Evolutionary conservation across 345 rosid species (phyloP).

Genomic region (Psidium guajava): DNA sequence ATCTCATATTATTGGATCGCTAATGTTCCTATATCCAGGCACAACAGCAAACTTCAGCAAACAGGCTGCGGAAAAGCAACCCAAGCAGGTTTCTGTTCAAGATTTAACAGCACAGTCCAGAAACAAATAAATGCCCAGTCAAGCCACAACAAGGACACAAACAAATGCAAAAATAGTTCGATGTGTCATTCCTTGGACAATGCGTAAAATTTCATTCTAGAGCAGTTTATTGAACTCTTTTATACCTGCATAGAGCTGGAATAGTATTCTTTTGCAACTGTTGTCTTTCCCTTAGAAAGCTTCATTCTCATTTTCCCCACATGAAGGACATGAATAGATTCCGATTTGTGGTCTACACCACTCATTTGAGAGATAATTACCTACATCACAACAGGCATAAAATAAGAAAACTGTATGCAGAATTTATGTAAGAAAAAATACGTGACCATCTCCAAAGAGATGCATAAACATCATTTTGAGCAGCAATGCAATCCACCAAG

Average conservation of each 20-base stretch:
- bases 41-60: background rate
- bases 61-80: background rate
- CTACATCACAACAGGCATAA: slow-evolving; percentile 14
- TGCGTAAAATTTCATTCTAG: background rate
- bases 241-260: slow-evolving; percentile 79
- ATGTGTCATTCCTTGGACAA: no score
- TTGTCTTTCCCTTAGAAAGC: slow-evolving; percentile 63
- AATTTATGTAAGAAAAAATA: background rate
- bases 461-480: background rate
- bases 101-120: background rate
- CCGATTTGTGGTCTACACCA: slow-evolving; percentile 58
- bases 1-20: background rate
- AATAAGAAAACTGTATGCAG: background rate
- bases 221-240: background rate
- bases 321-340: slow-evolving; percentile 76
- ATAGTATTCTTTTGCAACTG: slow-evolving; percentile 79
- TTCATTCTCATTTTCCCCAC: slow-evolving; percentile 98
- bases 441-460: background rate
- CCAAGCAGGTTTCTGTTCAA: background rate
- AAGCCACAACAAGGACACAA: background rate
- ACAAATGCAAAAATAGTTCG: background rate
- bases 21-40: background rate
- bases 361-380: slow-evolving; percentile 75
- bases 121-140: background rate
- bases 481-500: background rate